Evolutionary conservation across 1,284 basidiomycete genomes (phyloP).

Genomic region (Dichomitus squalens): DNA sequence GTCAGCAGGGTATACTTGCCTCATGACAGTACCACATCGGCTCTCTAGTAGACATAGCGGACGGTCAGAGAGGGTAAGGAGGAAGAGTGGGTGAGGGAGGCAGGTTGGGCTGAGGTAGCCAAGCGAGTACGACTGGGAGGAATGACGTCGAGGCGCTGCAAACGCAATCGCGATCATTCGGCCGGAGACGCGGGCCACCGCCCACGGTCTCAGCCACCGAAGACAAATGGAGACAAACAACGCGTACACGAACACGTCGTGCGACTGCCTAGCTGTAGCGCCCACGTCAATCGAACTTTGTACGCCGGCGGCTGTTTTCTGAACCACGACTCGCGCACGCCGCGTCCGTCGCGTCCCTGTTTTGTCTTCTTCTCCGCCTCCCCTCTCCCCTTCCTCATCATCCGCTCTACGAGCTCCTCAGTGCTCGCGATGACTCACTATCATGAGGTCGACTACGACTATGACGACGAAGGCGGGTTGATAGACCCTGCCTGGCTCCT

Average conservation of each 20-base stretch:
- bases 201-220: slow-evolving; percentile 14
- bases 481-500: slow-evolving; percentile 41
- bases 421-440: slow-evolving; percentile 2
- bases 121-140: not conserved
- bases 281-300: not conserved
- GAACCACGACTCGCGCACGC: slow-evolving; percentile 8
- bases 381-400: not conserved
- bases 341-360: slow-evolving; percentile 2
- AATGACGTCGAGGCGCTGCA: slow-evolving; percentile 21
- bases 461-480: slow-evolving; percentile 34
- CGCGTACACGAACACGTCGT: slow-evolving; percentile 23
- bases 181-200: not conserved
- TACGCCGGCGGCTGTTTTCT: slow-evolving; percentile 12
- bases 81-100: slow-evolving; percentile 4
- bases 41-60: slow-evolving; percentile 60
- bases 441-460: slow-evolving; percentile 27
- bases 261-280: slow-evolving; percentile 8
- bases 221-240: slow-evolving; percentile 24
- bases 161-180: slow-evolving; percentile 1
- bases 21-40: slow-evolving; percentile 81
- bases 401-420: not conserved
- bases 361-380: slow-evolving; percentile 1
- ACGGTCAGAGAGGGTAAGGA: not conserved
- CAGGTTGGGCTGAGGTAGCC: not conserved
- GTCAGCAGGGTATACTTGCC: slow-evolving; percentile 39